A percentile compares a stretch with the other conserved stretches of the same genome.
Conservation (phyloP, 495 filamentous ascomycete species). For the Stereocaulon alpinum region DNA sequence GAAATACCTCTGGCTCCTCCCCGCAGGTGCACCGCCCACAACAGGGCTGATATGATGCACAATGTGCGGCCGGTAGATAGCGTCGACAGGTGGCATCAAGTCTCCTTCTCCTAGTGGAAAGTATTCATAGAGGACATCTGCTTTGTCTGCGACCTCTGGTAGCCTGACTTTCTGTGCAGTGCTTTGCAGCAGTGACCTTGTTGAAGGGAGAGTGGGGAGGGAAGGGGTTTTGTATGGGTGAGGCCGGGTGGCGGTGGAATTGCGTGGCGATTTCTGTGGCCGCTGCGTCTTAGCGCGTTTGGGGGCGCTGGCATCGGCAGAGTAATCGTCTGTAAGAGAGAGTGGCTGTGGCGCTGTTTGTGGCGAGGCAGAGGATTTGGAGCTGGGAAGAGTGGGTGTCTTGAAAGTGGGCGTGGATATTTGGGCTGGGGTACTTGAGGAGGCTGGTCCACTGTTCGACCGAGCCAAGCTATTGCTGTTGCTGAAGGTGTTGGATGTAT, state of each 20-base stretch:
- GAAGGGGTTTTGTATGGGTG: constrained; percentile 29
- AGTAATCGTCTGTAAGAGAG: constrained; percentile 1
- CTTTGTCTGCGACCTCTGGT: constrained; percentile 54
- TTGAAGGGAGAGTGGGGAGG: constrained; percentile 28
- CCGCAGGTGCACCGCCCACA: constrained; percentile 1
- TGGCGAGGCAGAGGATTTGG: constrained; percentile 29
- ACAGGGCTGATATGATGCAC: constrained; percentile 57
- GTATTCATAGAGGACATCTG: constrained; percentile 67
- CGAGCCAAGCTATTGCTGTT: constrained; percentile 18
- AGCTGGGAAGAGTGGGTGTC: constrained; percentile 16
- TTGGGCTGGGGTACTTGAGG: constrained; percentile 23
- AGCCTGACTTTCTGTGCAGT: constrained; percentile 30
- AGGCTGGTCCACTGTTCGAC: constrained; percentile 26
- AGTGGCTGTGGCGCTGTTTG: constrained; percentile 29
- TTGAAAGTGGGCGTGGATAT: constrained; percentile 30
- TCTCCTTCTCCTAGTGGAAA: constrained; percentile 83
- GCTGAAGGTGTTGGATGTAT: constrained; percentile 23
- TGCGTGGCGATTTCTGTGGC: constrained; percentile 16
- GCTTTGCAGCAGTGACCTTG: constrained; percentile 23
- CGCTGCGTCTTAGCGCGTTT: constrained; percentile 13
- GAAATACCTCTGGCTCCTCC: constrained; percentile 19
- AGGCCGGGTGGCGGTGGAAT: constrained; percentile 25
- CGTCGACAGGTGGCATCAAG: constrained; percentile 87
- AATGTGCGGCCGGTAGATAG: constrained; percentile 84
- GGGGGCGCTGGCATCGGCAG: constrained; percentile 10